Evolutionary conservation across 164 flowering plant species (phyloP).

Genomic region (Piper betle): DNA sequence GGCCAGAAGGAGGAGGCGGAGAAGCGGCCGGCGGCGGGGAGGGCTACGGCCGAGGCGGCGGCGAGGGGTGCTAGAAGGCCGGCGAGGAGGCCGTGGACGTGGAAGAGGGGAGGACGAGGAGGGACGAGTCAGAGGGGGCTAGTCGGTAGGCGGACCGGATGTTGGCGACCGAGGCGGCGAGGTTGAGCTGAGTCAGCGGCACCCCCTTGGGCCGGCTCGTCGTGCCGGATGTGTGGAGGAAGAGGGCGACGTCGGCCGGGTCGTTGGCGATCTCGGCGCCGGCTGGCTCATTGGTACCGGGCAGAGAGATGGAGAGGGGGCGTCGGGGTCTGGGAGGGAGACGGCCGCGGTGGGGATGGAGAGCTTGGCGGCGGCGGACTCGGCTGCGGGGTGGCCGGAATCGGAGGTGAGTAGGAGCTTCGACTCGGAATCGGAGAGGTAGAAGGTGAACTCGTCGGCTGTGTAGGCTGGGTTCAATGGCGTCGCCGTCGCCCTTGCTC

Average conservation of each 20-base stretch:
- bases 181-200: conserved; percentile 67
- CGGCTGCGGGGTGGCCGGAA: conserved; percentile 47
- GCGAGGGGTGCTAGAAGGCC: conserved; percentile 61
- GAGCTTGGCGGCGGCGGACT: conserved; percentile 67
- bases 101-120: conserved; percentile 78
- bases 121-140: conserved; percentile 68
- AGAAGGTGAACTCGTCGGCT: conserved; percentile 87
- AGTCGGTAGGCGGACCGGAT: conserved; percentile 63
- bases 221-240: conserved; percentile 96
- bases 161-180: conserved; percentile 57
- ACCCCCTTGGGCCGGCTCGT: conserved; percentile 98
- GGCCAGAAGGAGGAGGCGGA: conserved; percentile 87
- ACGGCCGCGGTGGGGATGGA: conserved; percentile 44
- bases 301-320: conserved; percentile 33
- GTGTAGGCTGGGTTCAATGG: conserved; percentile 92
- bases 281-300: conserved; percentile 45
- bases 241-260: conserved; percentile 65
- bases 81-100: conserved; percentile 76
- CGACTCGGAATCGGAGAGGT: conserved; percentile 71
- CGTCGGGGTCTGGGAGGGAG: conserved; percentile 18
- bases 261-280: conserved; percentile 35
- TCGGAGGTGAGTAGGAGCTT: conserved; percentile 44
- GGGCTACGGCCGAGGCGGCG: conserved; percentile 71
- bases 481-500: conserved; percentile 68
- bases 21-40: conserved; percentile 82